Evolutionary conservation across 257 asterid species (phyloP).

Genomic region (Solanum pennellii): DNA sequence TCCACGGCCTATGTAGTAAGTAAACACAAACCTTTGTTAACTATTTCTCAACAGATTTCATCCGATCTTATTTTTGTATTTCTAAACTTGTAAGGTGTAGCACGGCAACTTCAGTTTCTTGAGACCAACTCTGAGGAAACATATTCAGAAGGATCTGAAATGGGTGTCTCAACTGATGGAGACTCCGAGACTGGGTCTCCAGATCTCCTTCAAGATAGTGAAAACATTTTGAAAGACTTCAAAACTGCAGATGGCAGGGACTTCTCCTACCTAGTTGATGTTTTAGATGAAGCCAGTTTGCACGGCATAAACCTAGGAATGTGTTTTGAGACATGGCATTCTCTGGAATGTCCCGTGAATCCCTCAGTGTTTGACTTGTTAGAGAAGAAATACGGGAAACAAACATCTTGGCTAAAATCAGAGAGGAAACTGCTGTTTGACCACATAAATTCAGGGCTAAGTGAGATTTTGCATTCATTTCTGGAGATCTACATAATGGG

Average conservation of each 20-base stretch:
- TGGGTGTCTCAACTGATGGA: conserved; percentile 50
- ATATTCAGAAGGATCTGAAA: conserved; percentile 51
- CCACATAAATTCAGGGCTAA: conserved; percentile 40
- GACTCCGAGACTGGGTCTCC: conserved; percentile 20
- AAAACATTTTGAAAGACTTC: conserved; percentile 23
- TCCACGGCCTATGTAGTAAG: conserved; percentile 17
- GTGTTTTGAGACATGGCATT: conserved; percentile 30
- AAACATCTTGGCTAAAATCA: conserved; percentile 44
- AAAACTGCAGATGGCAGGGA: conserved; percentile 38
- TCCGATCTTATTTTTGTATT: background rate
- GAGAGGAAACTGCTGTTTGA: conserved; percentile 64
- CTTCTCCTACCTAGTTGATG: conserved; percentile 66
- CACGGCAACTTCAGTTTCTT: conserved; percentile 31
- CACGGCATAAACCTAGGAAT: conserved; percentile 17
- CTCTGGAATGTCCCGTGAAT: conserved; percentile 35
- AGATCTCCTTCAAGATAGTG: conserved; percentile 10
- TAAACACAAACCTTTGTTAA: background rate
- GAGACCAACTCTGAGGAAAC: conserved; percentile 35
- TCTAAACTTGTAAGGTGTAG: conserved; percentile 30
- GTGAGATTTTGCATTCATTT: conserved; percentile 18
- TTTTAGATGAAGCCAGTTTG: conserved; percentile 50
- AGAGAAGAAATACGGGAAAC: conserved; percentile 64
- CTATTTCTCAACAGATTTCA: background rate
- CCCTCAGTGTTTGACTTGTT: conserved; percentile 37
- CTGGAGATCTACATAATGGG: background rate